phyloP scores from a whole-genome alignment of 306 rosid genomes.

The Comarum palustre region DNA sequence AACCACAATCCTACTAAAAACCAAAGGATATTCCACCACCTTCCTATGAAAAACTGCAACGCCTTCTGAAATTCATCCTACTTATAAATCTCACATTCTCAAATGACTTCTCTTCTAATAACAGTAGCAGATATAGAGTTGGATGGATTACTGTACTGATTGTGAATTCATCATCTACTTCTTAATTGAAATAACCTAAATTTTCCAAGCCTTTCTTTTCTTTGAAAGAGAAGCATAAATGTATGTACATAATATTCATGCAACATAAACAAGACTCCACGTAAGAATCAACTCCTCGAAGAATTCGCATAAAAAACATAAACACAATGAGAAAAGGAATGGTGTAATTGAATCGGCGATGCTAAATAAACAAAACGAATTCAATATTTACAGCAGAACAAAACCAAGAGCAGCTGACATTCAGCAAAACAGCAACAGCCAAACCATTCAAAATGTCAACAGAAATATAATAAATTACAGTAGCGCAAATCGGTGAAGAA shows the following conservation, averaged over 20 bases:
- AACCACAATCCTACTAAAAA: slow-evolving; percentile 20
- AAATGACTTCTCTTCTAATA: not conserved
- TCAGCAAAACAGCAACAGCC: not conserved
- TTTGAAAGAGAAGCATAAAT: not conserved
- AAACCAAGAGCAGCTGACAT: slow-evolving; percentile 16
- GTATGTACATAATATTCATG: not conserved
- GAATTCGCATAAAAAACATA: too few relatives aligned
- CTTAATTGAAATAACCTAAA: not conserved
- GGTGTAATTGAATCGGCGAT: slow-evolving; percentile 2
- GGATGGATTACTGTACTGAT: not conserved
- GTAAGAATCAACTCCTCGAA: not conserved
- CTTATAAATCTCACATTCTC: not conserved
- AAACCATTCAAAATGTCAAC: not conserved
- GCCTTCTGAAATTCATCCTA: not conserved
- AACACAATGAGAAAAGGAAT: not conserved
- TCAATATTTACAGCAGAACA: not conserved
- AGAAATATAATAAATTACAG: not conserved
- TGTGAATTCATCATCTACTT: not conserved
- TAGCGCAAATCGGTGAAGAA: not conserved
- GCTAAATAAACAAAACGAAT: not conserved
- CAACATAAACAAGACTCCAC: not conserved
- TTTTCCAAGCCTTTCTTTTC: not conserved
- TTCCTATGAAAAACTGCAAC: slow-evolving; percentile 3
- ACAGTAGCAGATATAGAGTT: not conserved
- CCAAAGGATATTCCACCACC: slow-evolving; percentile 8